phyloP scores from a whole-genome alignment of 345 rosid species.

The Toxicodendron radicans region DNA sequence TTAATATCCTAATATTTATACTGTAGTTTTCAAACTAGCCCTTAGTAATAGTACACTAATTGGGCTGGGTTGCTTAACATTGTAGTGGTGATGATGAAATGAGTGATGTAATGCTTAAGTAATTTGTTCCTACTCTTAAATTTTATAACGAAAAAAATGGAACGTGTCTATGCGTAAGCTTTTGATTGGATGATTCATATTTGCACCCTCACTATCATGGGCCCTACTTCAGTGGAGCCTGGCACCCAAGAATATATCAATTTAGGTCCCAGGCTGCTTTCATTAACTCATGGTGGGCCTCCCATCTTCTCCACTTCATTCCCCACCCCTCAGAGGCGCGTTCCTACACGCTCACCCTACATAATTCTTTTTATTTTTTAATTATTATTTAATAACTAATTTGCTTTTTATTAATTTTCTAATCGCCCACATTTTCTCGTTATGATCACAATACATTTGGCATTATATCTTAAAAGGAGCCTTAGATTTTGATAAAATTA shows the following conservation, averaged over 20 bases:
- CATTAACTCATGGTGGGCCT: constrained; percentile 23
- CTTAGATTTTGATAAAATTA: not conserved
- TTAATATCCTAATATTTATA: too few species aligned
- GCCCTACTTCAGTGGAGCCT: constrained; percentile 24
- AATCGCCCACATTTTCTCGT: constrained; percentile 14
- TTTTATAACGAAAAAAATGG: not conserved
- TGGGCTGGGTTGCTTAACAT: too few species aligned
- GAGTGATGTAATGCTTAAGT: constrained; percentile 33
- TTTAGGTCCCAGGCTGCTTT: constrained; percentile 41
- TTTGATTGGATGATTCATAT: not conserved
- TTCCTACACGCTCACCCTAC: not conserved
- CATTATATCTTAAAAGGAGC: not conserved
- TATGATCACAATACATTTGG: constrained; percentile 2
- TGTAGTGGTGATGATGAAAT: constrained; percentile 17
- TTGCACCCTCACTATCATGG: constrained; percentile 15
- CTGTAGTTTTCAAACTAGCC: too few species aligned
- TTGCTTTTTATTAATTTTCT: not conserved
- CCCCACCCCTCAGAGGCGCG: not conserved
- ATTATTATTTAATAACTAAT: not conserved
- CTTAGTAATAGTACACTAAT: too few species aligned
- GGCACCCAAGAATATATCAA: constrained; percentile 15
- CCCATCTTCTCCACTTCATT: not conserved
- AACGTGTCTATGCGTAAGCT: not conserved
- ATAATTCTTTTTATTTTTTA: not conserved
- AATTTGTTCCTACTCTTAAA: not conserved